Percentiles rank a stretch among this genome's conserved stretches.
Conservation (phyloP, 2,329 filamentous ascomycete genomes). For the Periconia sp. region DNA sequence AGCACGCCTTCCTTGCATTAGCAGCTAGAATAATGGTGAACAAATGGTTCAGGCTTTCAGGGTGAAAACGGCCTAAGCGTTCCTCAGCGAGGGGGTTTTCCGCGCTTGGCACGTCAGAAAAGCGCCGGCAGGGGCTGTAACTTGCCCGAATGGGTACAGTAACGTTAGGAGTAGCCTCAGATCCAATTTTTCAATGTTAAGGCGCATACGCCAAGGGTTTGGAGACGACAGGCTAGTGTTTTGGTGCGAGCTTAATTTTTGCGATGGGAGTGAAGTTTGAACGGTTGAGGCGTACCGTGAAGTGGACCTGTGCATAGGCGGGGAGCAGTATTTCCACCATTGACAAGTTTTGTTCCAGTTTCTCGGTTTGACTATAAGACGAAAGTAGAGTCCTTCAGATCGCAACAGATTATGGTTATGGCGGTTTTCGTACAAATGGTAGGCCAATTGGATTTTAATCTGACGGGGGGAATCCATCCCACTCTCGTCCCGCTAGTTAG, state of each 20-base stretch:
- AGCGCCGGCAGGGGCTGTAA: slow-evolving; percentile 1
- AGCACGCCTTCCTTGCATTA: background rate
- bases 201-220: slow-evolving; percentile 10
- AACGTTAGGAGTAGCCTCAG: slow-evolving; percentile 4
- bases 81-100: slow-evolving; percentile 1
- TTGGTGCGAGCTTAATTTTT: slow-evolving; percentile 4
- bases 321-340: no score
- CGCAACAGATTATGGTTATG: no score
- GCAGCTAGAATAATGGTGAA: background rate
- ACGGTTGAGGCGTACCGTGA: no score
- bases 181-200: no score
- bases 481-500: no score
- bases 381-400: no score
- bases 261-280: background rate
- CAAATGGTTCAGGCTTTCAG: background rate
- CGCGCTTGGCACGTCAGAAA: slow-evolving; percentile 8
- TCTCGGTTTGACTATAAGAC: no score
- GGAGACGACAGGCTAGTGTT: slow-evolving; percentile 4
- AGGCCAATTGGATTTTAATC: no score
- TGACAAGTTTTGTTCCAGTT: no score
- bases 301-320: no score
- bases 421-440: no score
- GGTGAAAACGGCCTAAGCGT: background rate
- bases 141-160: background rate
- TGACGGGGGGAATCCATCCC: no score